Base-by-base conservation (phyloP, 2,329 filamentous ascomycete genomes). In the Apiospora koreana region DNA sequence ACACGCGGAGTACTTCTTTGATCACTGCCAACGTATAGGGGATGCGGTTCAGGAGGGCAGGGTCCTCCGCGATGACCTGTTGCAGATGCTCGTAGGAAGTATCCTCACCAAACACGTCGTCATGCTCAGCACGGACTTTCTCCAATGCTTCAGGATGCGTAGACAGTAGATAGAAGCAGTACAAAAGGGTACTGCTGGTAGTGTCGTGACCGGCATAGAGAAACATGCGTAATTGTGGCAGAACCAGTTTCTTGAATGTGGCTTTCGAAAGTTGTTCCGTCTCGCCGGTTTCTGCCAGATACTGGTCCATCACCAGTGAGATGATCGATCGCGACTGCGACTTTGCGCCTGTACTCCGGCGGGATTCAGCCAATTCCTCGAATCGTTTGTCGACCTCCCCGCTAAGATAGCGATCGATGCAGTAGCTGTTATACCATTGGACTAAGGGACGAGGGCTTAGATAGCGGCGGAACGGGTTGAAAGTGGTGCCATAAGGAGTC, bases 161-260 rank as follows among this genome's bases (percentile, higher is more conserved):
- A 2, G 72, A 74, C 8, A 79, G 80, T 71, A 87, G 80, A 74
- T 84, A 83, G 45, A 84, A 80, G 9, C 83, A 78, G 76, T 86
- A 89, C 31, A 82, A 81, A 1, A 88, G 77, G 9, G 85, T 88
- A 64, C 89, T 88, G 38, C 85, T 86, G n/a, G 87, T 89, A 0
- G 90, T 91, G 73, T 92, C 90, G 74, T 90, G 89, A 2, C 90
- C 90, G 1, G 89, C 90, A 21, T 88, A 87, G 7, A 90, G 69
- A 66, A 78, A 77, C 50, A 74, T 66, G 2, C 74, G 73, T 0
- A 77, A 50, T 9, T 77, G 76, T 16, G 70, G 69, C 23, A 69
- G 74, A 1, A 70, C 73, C 28, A 71, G 45, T 25, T 58, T 38
- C 41, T 73, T 76, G 41, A 75, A 72, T 0, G 71, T 46, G 2